Evolutionary conservation across 2,329 filamentous ascomycete species (phyloP), one percentile per base, ranked within the genome.

Genomic region (Aspergillus melleus): DNA sequence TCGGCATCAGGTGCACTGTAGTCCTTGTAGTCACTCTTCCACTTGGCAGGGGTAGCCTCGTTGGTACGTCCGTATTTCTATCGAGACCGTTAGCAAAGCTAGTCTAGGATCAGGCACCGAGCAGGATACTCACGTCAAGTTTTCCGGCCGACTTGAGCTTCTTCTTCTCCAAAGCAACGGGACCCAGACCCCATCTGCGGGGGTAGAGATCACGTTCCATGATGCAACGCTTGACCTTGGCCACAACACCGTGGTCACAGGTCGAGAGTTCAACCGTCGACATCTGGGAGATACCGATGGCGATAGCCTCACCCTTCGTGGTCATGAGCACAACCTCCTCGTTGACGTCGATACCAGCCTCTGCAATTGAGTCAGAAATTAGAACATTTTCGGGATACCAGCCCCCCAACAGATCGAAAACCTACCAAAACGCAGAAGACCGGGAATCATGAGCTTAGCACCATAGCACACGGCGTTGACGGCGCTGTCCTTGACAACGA

Each of bases 131-230:
- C 74, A 86, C 84, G 84, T 99, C 95, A 61, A 99, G 89, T 82
- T 97, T 96, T 78, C 95, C 95, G 68, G 92, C 90, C 55, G 93
- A 91, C 88, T 98, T 98, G 84, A 99, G 88, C 87, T 98, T 97
- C 90, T 99, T 99, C 88, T 99, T 99, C 85, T 98, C 92, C 52
- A 90, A 81, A 53, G 95, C 95, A 61, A 94, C 89, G 55, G 95
- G 94, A 63, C 95, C 95, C 74, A 98, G 87, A 67, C 95, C 95
- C 95, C 95, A 99, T 83, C 94, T 85, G 77, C 92, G 87, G 65
- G 95, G 95, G 85, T 99, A 99, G 61, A 98, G 85, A 76, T 98
- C 95, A 71, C 95, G 91, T 85, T 99, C 95, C 95, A 99, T 99
- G 79, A 99, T 99, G 80, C 93, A 96, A 72, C 95, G 90, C 89